Evolutionary conservation across 73 alveolate genomes (phyloP).

Genomic region (Paramecium bursaria): DNA sequence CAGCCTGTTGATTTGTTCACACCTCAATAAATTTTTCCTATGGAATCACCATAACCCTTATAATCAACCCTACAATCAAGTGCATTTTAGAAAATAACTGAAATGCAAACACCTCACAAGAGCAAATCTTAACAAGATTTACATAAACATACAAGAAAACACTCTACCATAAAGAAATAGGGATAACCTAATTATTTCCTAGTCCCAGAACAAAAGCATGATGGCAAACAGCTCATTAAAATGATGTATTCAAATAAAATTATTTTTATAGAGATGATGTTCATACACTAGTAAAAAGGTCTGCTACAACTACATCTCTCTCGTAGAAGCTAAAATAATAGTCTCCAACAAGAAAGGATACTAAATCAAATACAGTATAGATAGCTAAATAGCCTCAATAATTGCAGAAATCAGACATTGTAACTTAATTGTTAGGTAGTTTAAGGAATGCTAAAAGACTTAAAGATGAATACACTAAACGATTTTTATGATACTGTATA

Average conservation of each 20-base stretch:
- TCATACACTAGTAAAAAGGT: slow-evolving; percentile 5
- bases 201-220: background rate
- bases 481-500: background rate
- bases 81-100: no score
- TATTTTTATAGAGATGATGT: slow-evolving; percentile 40
- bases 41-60: background rate
- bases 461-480: slow-evolving; percentile 3
- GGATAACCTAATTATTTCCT: background rate
- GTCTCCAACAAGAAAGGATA: background rate
- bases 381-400: background rate
- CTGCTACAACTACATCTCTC: background rate
- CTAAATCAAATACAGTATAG: background rate
- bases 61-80: no score
- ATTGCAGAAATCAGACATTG: slow-evolving; percentile 34
- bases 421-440: slow-evolving; percentile 53
- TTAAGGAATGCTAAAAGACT: slow-evolving; percentile 3
- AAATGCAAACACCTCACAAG: no score
- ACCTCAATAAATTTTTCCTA: slow-evolving; percentile 12
- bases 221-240: slow-evolving; percentile 39
- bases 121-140: no score
- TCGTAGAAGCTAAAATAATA: background rate
- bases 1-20: background rate
- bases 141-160: no score
- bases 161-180: slow-evolving; percentile 4
- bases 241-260: background rate